These are phyloP conservation scores for Vitis amurensis DNA, from an alignment of 164 flowering plant species.

Conservation along the genomic window DNA sequence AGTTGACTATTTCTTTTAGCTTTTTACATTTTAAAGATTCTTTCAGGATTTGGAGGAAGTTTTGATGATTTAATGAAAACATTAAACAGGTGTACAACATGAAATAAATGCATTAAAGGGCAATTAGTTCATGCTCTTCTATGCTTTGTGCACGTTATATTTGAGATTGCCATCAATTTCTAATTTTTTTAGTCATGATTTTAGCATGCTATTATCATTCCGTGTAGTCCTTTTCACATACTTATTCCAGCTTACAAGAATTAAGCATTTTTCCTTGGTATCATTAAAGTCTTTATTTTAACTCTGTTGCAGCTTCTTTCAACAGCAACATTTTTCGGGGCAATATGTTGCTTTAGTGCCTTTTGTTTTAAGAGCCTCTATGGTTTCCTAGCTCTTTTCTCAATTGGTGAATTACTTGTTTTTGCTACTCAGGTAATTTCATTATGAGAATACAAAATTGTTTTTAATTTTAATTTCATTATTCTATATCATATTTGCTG, in stretches of 20 bases:
- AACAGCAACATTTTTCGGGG: slow-evolving; percentile 66
- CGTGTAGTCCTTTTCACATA: background rate
- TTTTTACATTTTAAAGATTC: too few relatives aligned
- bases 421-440: slow-evolving; percentile 77
- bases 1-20: too few relatives aligned
- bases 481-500: too few relatives aligned
- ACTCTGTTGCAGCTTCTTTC: slow-evolving; percentile 69
- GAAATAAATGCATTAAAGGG: too few relatives aligned
- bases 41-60: too few relatives aligned
- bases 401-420: slow-evolving; percentile 73
- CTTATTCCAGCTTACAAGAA: background rate
- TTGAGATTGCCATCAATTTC: background rate
- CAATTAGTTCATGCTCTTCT: background rate
- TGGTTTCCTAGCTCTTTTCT: slow-evolving; percentile 58
- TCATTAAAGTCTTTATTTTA: slow-evolving; percentile 1
- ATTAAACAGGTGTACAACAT: too few relatives aligned
- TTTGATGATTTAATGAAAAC: too few relatives aligned
- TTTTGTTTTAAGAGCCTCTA: slow-evolving; percentile 65
- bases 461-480: too few relatives aligned
- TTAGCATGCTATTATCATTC: background rate
- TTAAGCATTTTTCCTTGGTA: background rate
- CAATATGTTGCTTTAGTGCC: slow-evolving; percentile 73
- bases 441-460: too few relatives aligned
- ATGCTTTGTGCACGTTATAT: background rate
- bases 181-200: background rate